These are phyloP conservation scores for Solanum bulbocastanum DNA, from an alignment of 257 asterid species.

Conservation along the genomic window DNA sequence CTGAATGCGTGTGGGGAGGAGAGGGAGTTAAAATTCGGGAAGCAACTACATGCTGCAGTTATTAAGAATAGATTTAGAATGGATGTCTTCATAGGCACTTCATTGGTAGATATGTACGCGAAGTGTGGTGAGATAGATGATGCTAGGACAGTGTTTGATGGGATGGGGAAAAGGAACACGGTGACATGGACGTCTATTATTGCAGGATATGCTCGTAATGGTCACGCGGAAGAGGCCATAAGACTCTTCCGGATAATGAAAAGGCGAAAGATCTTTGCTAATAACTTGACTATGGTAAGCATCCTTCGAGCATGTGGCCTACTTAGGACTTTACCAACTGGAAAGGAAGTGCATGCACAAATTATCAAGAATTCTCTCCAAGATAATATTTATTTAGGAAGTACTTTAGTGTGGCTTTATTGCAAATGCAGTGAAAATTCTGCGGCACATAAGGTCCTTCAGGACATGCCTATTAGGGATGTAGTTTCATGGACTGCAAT, in stretches of 20 bases:
- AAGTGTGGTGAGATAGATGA: slow-evolving; percentile 58
- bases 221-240: slow-evolving; percentile 58
- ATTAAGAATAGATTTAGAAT: slow-evolving; percentile 43
- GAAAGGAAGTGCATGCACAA: slow-evolving; percentile 81
- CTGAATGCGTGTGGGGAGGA: slow-evolving; percentile 77
- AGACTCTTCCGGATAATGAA: slow-evolving; percentile 51
- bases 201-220: slow-evolving; percentile 83
- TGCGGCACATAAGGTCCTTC: slow-evolving; percentile 61
- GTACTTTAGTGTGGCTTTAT: slow-evolving; percentile 78
- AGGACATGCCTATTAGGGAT: slow-evolving; percentile 53
- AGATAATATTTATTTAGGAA: slow-evolving; percentile 48
- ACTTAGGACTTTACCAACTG: slow-evolving; percentile 35
- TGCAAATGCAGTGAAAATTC: slow-evolving; percentile 65
- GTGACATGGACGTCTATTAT: slow-evolving; percentile 75
- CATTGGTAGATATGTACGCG: slow-evolving; percentile 74
- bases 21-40: slow-evolving; percentile 53
- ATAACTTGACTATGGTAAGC: slow-evolving; percentile 70
- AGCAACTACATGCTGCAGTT: slow-evolving; percentile 53
- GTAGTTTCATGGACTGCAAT: slow-evolving; percentile 95
- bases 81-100: slow-evolving; percentile 64
- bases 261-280: slow-evolving; percentile 36
- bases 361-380: slow-evolving; percentile 45
- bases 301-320: slow-evolving; percentile 71
- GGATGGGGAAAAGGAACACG: slow-evolving; percentile 52
- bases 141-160: slow-evolving; percentile 49